Conservation (phyloP, 1,139 yeast species). For the Wickerhamomyces sp. region DNA sequence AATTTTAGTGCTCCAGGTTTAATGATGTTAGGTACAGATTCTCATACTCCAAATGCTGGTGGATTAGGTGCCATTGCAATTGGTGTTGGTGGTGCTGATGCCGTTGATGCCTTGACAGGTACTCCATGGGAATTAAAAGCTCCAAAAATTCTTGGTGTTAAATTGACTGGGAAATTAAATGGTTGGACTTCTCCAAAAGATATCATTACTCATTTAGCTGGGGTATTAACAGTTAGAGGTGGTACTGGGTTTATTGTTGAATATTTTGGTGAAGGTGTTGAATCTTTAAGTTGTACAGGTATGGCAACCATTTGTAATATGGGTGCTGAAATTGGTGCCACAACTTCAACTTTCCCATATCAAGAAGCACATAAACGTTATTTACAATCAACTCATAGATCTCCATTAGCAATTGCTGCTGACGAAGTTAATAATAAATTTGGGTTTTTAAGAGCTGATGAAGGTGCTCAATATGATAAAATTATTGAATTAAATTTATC, state of each 20-base stretch:
- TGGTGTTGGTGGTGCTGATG: slow-evolving; percentile 99
- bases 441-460: slow-evolving; percentile 71
- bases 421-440: slow-evolving; percentile 55
- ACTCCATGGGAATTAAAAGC: slow-evolving; percentile 99
- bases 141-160: slow-evolving; percentile 87
- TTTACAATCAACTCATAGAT: slow-evolving; percentile 75
- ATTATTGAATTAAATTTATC: slow-evolving; percentile 73
- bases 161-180: slow-evolving; percentile 75
- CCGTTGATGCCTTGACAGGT: slow-evolving; percentile 93
- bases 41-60: slow-evolving; percentile 98
- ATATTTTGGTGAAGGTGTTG: slow-evolving; percentile 92
- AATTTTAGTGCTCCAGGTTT: slow-evolving; percentile 93
- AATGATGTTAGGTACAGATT: slow-evolving; percentile 95
- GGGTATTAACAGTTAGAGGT: slow-evolving; percentile 87
- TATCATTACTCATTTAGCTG: slow-evolving; percentile 87
- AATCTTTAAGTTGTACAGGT: slow-evolving; percentile 86
- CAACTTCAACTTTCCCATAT: slow-evolving; percentile 95
- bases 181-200: slow-evolving; percentile 98
- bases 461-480: slow-evolving; percentile 79
- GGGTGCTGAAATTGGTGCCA: slow-evolving; percentile 99
- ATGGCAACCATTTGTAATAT: slow-evolving; percentile 99
- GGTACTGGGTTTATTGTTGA: slow-evolving; percentile 96
- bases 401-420: slow-evolving; percentile 76
- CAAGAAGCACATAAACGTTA: slow-evolving; percentile 83
- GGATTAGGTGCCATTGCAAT: slow-evolving; percentile 96